Evolutionary conservation across 768 basidiomycete genomes (phyloP), one percentile per base, ranked within the genome.

Genomic region (Naganishia vaughanmartiniae): DNA sequence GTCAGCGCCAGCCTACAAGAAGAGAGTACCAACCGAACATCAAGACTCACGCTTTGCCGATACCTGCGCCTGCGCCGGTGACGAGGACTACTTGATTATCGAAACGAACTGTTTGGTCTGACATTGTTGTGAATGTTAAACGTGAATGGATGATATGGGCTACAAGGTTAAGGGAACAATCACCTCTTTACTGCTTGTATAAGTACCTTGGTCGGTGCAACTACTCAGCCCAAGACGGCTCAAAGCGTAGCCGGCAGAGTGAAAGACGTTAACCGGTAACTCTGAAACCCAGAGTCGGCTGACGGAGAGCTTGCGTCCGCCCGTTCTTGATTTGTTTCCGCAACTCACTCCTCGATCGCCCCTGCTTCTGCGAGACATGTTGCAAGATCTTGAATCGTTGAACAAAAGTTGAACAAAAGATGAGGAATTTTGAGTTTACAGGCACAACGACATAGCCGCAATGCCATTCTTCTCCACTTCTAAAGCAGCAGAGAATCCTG

Each of bases 41-140:
- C 28, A 28, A 10, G 24, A 86, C 90, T 76, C 78, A 98, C 91
- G 90, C 87, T 83, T 87, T 89, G 54, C 96, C 96, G 17, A 99
- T 85, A 19, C 96, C 96, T 71, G 93, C 92, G 17, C 96, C 96
- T 53, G 93, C 94, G 55, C 96, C 96, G 53, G 96, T 99, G 73
- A 98, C 84, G 73, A 99, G 87, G 69, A 93, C 91, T n/a, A 90
- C 92, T 66, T 94, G 90, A 68, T 88, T 88, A 81, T 90, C 88
- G 85, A 92, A 95, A 19, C 72, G 70, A 34, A 82, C 67, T 65
- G 70, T 5, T 63, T 58, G 57, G 30, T 63, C 60, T 45, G 60
- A 63, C 60, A 63, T 63, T 26, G 28, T 30, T 39, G 28, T 46
- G 31, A 21, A 12, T 17, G 24, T 19, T 17, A 28, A 34, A 63